phyloP scores from a whole-genome alignment of 768 basidiomycete species.

The Boletus sp. region DNA sequence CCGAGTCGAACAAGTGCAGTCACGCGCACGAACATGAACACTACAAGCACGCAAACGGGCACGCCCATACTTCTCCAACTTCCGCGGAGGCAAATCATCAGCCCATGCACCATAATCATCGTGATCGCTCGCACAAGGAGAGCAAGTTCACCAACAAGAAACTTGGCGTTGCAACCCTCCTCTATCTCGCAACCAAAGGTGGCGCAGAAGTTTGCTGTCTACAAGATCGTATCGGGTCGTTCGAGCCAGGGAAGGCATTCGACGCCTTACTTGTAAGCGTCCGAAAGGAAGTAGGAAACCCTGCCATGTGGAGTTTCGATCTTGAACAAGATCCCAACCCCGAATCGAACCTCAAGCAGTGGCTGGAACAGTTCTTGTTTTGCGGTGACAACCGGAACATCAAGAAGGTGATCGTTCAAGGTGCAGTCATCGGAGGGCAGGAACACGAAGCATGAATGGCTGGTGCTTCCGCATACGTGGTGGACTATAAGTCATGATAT shows the following conservation, averaged over 20 bases:
- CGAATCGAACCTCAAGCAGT: conserved; percentile 45
- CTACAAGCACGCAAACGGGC: background rate
- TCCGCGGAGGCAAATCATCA: background rate
- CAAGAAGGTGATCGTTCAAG: conserved; percentile 79
- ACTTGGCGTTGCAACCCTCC: conserved; percentile 68
- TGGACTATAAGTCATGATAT: conserved; percentile 2
- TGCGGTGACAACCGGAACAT: conserved; percentile 88
- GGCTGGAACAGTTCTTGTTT: conserved; percentile 82
- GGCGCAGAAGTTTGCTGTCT: conserved; percentile 84
- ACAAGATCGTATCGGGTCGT: conserved; percentile 67
- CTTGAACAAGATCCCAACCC: conserved; percentile 35
- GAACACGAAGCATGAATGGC: conserved; percentile 27
- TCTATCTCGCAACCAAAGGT: conserved; percentile 90
- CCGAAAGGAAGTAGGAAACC: conserved; percentile 50
- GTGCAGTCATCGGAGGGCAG: conserved; percentile 71
- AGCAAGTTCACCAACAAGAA: conserved; percentile 53
- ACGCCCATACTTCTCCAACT: background rate
- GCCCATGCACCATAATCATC: background rate
- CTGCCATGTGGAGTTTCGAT: conserved; percentile 50
- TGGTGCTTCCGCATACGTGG: conserved; percentile 2
- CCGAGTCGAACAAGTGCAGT: conserved; percentile 13
- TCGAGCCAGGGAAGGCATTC: conserved; percentile 80
- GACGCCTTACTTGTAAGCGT: conserved; percentile 81
- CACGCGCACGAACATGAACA: background rate
- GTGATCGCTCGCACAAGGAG: conserved; percentile 2